These are phyloP conservation scores for Cicer bijugum DNA, from an alignment of 306 rosid genomes.

Conservation along the genomic window DNA sequence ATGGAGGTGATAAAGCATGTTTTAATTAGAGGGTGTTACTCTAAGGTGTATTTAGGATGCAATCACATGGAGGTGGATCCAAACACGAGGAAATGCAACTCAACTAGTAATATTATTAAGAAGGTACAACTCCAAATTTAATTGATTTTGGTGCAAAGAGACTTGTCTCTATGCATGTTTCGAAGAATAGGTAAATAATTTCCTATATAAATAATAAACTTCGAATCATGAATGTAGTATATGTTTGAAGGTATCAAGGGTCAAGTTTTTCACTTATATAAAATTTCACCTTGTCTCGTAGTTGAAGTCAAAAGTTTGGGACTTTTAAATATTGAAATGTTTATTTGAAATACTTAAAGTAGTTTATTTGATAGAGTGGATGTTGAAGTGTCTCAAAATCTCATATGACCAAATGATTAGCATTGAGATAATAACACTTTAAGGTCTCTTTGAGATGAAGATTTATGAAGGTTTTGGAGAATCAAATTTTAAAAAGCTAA, in stretches of 20 bases:
- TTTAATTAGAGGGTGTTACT: slow-evolving; percentile 35
- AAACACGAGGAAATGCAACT: slow-evolving; percentile 35
- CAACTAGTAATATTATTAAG: slow-evolving; percentile 5
- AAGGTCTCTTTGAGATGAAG: no score
- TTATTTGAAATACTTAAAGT: not conserved
- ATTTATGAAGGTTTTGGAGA: no score
- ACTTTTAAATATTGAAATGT: slow-evolving; percentile 4
- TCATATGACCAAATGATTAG: no score
- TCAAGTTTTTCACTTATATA: slow-evolving; percentile 27
- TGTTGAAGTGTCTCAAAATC: no score
- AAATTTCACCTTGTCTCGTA: slow-evolving; percentile 22
- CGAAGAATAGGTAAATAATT: slow-evolving; percentile 8
- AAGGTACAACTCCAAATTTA: slow-evolving; percentile 18
- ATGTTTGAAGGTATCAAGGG: slow-evolving; percentile 29
- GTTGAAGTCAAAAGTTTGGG: slow-evolving; percentile 35
- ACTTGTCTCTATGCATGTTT: slow-evolving; percentile 15
- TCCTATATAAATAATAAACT: not conserved
- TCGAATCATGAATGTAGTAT: slow-evolving; percentile 27
- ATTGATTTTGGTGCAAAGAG: not conserved
- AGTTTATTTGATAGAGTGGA: not conserved
- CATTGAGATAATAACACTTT: no score
- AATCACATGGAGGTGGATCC: slow-evolving; percentile 40
- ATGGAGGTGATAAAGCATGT: slow-evolving; percentile 14
- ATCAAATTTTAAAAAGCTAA: no score
- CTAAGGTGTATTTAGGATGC: slow-evolving; percentile 34